These are phyloP conservation scores for Exophiala lecanii-corni DNA, from an alignment of 2,329 filamentous ascomycete species.

Conservation along the genomic window DNA sequence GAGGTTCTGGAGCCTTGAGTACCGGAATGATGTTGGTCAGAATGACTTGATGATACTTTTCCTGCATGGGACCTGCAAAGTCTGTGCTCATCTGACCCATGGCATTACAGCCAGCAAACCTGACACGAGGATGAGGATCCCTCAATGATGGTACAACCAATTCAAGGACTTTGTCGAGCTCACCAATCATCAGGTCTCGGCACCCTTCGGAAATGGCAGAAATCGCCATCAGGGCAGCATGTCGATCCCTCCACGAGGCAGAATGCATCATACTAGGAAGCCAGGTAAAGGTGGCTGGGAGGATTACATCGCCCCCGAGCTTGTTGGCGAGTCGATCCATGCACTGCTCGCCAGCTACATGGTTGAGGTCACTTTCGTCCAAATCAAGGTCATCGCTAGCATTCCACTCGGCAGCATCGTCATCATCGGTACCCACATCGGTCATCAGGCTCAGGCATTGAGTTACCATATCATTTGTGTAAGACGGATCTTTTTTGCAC, in stretches of 20 bases:
- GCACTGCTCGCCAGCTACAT: conserved; percentile 94
- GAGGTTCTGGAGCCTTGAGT: conserved; percentile 79
- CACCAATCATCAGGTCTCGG: conserved; percentile 89
- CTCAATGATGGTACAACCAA: conserved; percentile 88
- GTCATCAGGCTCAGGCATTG: conserved; percentile 98
- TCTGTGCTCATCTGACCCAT: conserved; percentile 99
- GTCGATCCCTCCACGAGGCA: conserved; percentile 86
- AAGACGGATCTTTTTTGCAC: conserved; percentile 90
- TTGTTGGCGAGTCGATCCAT: conserved; percentile 98
- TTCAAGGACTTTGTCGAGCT: conserved; percentile 88
- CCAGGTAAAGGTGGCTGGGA: conserved; percentile 94
- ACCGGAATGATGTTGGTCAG: conserved; percentile 90
- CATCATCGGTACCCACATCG: conserved; percentile 88
- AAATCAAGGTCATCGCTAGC: conserved; percentile 88
- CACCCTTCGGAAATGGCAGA: conserved; percentile 98
- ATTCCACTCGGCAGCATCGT: conserved; percentile 92
- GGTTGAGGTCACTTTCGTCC: conserved; percentile 94
- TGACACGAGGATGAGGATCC: conserved; percentile 86
- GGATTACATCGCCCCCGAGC: conserved; percentile 85
- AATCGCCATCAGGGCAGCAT: conserved; percentile 97
- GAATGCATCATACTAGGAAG: conserved; percentile 97
- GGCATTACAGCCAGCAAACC: conserved; percentile 96
- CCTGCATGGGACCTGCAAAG: conserved; percentile 96
- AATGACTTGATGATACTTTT: conserved; percentile 84
- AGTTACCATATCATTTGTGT: conserved; percentile 94